phyloP scores from a whole-genome alignment of 1,284 basidiomycete genomes.

The Cerioporus squamosus region DNA sequence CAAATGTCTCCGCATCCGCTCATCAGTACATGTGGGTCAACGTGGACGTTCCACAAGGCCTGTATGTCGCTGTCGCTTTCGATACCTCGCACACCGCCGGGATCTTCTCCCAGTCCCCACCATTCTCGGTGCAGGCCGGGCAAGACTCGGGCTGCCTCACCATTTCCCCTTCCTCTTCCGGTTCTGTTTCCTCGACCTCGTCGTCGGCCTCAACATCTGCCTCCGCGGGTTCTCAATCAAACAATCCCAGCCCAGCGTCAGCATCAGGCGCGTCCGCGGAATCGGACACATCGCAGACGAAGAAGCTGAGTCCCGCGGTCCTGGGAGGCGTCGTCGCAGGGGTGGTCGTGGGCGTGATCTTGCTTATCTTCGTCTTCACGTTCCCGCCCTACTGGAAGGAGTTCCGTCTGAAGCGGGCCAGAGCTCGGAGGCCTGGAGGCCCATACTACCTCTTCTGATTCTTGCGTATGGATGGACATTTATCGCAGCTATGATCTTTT shows the following conservation, averaged over 20 bases:
- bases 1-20: slow-evolving; percentile 22
- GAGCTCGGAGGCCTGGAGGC: slow-evolving; percentile 19
- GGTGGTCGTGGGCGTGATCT: slow-evolving; percentile 24
- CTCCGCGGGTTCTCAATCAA: not conserved
- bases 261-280: not conserved
- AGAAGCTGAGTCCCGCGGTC: slow-evolving; percentile 27
- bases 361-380: slow-evolving; percentile 29
- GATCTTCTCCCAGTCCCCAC: slow-evolving; percentile 23
- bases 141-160: slow-evolving; percentile 15
- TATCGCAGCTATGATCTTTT: too few relatives aligned
- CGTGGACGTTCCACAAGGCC: slow-evolving; percentile 30
- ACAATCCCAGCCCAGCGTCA: not conserved
- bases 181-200: not conserved
- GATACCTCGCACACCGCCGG: slow-evolving; percentile 18
- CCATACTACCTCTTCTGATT: slow-evolving; percentile 27
- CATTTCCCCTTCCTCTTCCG: not conserved
- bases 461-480: not conserved
- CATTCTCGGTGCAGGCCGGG: slow-evolving; percentile 28
- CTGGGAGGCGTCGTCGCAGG: slow-evolving; percentile 31
- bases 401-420: slow-evolving; percentile 9
- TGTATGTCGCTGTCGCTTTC: slow-evolving; percentile 30
- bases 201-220: not conserved
- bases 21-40: slow-evolving; percentile 23
- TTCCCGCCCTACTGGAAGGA: slow-evolving; percentile 25
- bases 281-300: not conserved